A percentile compares a stretch with the other conserved stretches of the same genome.
Evolutionary conservation across 495 filamentous ascomycete genomes (phyloP).

Genomic region (Xylaria curta): DNA sequence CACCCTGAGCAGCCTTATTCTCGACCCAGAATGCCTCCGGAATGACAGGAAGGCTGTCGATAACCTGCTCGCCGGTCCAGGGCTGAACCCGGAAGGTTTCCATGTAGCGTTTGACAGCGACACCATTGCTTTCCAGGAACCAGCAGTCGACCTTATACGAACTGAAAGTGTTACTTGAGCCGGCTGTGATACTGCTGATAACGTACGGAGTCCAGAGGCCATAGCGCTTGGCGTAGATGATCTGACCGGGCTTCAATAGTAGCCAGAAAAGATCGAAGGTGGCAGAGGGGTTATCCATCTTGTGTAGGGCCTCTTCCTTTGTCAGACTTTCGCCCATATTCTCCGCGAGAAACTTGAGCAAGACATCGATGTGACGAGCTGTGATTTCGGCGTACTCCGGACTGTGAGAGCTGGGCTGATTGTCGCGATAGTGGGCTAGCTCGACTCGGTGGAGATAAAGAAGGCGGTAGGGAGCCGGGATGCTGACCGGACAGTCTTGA

Average conservation of each 20-base stretch:
- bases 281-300: slow-evolving; percentile 32
- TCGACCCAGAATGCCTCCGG: slow-evolving; percentile 39
- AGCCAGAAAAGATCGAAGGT: slow-evolving; percentile 46
- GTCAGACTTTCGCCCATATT: slow-evolving; percentile 31
- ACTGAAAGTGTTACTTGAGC: slow-evolving; percentile 5
- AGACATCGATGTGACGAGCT: slow-evolving; percentile 39
- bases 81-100: slow-evolving; percentile 28
- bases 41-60: slow-evolving; percentile 35
- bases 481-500: slow-evolving; percentile 25
- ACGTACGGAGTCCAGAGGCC: slow-evolving; percentile 35
- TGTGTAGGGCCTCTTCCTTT: slow-evolving; percentile 32
- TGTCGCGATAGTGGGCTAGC: slow-evolving; percentile 37
- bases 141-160: slow-evolving; percentile 36
- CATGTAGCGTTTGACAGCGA: slow-evolving; percentile 35
- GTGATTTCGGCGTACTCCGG: slow-evolving; percentile 36
- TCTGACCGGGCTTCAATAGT: slow-evolving; percentile 42
- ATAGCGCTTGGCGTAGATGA: slow-evolving; percentile 38
- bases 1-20: slow-evolving; percentile 26
- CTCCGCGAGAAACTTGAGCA: slow-evolving; percentile 38
- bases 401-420: slow-evolving; percentile 39
- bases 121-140: slow-evolving; percentile 33
- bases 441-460: slow-evolving; percentile 41
- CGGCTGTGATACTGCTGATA: slow-evolving; percentile 30
- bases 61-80: slow-evolving; percentile 40
- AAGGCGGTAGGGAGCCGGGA: slow-evolving; percentile 40